Conservation (phyloP, 345 rosid genomes). For the Hypericum androsaemum region DNA sequence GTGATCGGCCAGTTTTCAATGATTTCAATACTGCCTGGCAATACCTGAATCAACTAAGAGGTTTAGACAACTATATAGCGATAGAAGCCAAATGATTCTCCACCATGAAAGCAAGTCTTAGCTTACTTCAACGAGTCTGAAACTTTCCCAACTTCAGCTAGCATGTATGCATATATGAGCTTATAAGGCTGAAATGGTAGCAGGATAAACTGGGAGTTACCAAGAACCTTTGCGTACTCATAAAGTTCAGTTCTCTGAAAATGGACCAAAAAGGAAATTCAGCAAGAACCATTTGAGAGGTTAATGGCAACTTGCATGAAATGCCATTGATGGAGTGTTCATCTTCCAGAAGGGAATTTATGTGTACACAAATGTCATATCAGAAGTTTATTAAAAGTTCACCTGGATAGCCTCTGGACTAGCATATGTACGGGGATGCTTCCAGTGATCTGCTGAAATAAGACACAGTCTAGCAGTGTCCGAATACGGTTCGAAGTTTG, state of each 20-base stretch:
- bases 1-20: slow-evolving; percentile 56
- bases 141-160: slow-evolving; percentile 91
- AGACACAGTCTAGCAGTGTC: slow-evolving; percentile 76
- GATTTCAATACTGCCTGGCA: slow-evolving; percentile 65
- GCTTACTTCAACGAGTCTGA: slow-evolving; percentile 90
- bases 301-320: no score
- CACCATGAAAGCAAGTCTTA: background rate
- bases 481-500: slow-evolving; percentile 72
- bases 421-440: slow-evolving; percentile 63
- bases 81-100: slow-evolving; percentile 8
- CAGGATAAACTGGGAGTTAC: slow-evolving; percentile 86
- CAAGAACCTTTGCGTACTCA: slow-evolving; percentile 89
- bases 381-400: background rate
- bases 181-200: slow-evolving; percentile 94
- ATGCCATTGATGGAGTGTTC: no score
- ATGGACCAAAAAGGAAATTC: slow-evolving; percentile 19
- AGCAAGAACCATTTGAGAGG: slow-evolving; percentile 1
- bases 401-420: slow-evolving; percentile 90
- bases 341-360: no score
- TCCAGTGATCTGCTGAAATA: slow-evolving; percentile 81
- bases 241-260: slow-evolving; percentile 94
- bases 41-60: slow-evolving; percentile 35
- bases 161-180: slow-evolving; percentile 91
- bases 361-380: no score
- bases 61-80: slow-evolving; percentile 22